These are phyloP conservation scores for Xylaria sp. DNA, from an alignment of 2,329 filamentous ascomycete genomes.

Conservation along the genomic window DNA sequence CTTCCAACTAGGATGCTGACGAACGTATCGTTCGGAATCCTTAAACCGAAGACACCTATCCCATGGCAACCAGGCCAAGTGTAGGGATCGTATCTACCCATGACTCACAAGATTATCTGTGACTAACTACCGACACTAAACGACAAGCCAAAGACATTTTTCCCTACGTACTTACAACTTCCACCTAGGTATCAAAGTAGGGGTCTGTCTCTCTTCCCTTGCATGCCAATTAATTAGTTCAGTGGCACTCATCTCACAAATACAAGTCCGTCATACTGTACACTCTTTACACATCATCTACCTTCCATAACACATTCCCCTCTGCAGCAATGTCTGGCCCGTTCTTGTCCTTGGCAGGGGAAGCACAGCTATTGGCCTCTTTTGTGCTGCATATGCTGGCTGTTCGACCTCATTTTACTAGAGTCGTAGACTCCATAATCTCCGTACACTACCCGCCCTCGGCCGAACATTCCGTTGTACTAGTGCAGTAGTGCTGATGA, in stretches of 20 bases:
- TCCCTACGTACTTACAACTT: not conserved
- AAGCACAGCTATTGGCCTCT: not conserved
- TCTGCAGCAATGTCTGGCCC: not conserved
- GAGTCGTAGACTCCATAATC: conserved; percentile 10
- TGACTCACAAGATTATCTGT: not conserved
- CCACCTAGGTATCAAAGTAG: not conserved
- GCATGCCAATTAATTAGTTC: not conserved
- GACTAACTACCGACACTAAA: too few species aligned
- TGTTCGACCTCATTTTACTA: conserved; percentile 10
- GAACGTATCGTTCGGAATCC: not conserved
- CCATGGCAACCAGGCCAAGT: not conserved
- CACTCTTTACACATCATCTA: not conserved
- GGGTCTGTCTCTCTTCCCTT: not conserved
- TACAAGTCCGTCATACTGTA: not conserved
- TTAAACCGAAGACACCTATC: conserved; percentile 3
- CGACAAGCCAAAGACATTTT: not conserved
- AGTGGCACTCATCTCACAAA: not conserved
- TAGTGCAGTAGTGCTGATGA: conserved; percentile 23
- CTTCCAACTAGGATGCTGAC: not conserved
- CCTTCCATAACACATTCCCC: not conserved
- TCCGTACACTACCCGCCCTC: conserved; percentile 11
- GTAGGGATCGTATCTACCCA: not conserved
- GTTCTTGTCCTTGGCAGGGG: not conserved
- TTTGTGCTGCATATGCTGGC: not conserved
- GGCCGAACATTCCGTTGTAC: conserved; percentile 25